Evolutionary conservation across 2,329 filamentous ascomycete species (phyloP), one percentile per base, ranked within the genome.

Genomic region (Bipolaris bicolor): DNA sequence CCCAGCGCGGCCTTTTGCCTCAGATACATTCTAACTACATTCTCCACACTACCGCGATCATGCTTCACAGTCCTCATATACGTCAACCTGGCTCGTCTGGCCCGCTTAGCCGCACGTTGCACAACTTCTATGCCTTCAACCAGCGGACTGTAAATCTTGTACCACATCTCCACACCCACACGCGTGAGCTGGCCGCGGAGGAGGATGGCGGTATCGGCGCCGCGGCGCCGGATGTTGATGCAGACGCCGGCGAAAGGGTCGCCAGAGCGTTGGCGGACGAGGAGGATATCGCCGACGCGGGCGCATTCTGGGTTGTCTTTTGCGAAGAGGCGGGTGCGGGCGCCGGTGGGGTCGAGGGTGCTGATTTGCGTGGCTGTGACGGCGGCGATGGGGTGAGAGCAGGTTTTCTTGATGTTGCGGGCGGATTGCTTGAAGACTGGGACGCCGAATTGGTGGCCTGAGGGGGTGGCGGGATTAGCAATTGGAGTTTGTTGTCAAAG

Each of bases 161-260:
- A 92, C 88, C 92, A 97, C 91, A 97, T 95, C 84, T 99, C 95
- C 58, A 97, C 91, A 59, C 91, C 91, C 6, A 96, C 86, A 68
- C 90, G 86, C 65, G 91, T 93, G 68, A 99, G 81, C 74, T 96
- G 88, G 69, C 94, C 94, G 55, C 95, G 86, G 58, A 99, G 83
- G 58, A 97, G 80, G 53, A 99, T 89, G 4, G 90, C 90, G 2
- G 92, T 96, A 79, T 98, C 94, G 58, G 95, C 86, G 58, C 92
- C 92, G 7, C 90, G 85, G 52, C 92, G 85, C 54, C 93, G 90
- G 75, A 99, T 93, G 73, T 90, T 90, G 73, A 99, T 83, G 70
- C 91, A 90, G 13, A 95, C 91, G 39, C 95, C 95, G 1, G 92
- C 86, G 75, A 97, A 97, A 6, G 94, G 91, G 76, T 98, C 94